Conservation (phyloP, 345 rosid species). For the Melaleuca alternifolia region DNA sequence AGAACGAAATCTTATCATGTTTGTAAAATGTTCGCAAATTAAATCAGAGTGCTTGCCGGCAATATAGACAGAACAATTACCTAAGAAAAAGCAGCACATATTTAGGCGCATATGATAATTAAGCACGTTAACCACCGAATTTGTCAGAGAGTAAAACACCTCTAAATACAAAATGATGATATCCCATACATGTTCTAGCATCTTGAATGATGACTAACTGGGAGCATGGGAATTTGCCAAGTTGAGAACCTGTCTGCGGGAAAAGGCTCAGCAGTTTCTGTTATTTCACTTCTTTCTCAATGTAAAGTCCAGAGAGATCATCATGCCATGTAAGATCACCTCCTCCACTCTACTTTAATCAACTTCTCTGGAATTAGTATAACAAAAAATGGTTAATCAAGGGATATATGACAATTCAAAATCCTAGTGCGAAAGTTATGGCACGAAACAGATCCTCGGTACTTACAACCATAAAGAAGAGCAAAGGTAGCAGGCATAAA, state of each 20-base stretch:
- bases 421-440: neutral
- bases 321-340: constrained; percentile 28
- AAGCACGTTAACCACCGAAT: neutral
- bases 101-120: neutral
- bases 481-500: neutral
- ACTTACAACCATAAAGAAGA: neutral
- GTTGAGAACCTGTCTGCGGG: neutral
- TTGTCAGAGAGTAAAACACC: neutral
- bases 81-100: neutral
- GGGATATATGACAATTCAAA: neutral
- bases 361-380: constrained; percentile 38
- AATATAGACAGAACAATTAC: neutral
- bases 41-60: neutral
- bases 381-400: neutral
- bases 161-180: neutral
- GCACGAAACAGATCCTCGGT: neutral
- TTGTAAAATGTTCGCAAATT: neutral
- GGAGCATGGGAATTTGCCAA: neutral
- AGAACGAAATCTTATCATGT: neutral
- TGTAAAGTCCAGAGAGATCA: neutral
- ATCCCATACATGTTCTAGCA: neutral
- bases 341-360: constrained; percentile 64
- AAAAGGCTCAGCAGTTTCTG: neutral
- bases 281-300: neutral
- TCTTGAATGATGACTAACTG: neutral